Base-by-base conservation (phyloP, 208 protist species). In the Wallacemonas sp. region DNA sequence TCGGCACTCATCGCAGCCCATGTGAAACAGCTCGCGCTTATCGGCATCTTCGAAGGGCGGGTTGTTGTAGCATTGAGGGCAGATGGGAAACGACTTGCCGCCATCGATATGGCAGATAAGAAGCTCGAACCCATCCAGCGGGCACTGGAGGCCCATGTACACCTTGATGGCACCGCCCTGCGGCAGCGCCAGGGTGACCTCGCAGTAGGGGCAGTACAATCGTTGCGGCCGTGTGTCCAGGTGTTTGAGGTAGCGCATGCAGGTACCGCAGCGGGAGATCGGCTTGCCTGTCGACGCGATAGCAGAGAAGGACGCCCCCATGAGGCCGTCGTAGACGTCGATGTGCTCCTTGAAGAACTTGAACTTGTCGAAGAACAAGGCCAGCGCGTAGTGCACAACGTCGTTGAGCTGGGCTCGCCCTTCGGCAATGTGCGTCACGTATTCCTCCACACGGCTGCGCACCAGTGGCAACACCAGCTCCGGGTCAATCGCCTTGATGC, bases 1-100 rank as follows among this genome's bases (percentile, higher is more conserved):
- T n/a, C 77, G 63, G 82, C 95, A 98, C 55, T 91, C 81, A 63
- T 97, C 93, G 73, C 95, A 98, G 12, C 68, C 81, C 86, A 96
- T 95, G 54, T 88, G 69, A 3, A 72, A 72, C 39, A 53, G 50
- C 27, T 69, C 53, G 17, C 65, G 30, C 39, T 39, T 34, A n/a
- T 38, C 44, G 46, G 48, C 30, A 19, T 95, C 85, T 54, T 97
- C 91, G 64, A 98, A 95, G 0, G 93, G 91, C 8, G 96, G 96
- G 59, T 97, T 91, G 72, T 98, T 98, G 79, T 97, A 98, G 76
- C 96, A 98, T 45, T 94, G 83, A 2, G 96, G 96, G 63, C 96
- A 98, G 19, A 98, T 79, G 2, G 92, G 83, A 36, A 93, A 79
- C 21, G 87, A 94, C 74, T 95, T 95, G 45, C 92, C 87, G 26